A percentile compares a stretch with the other conserved stretches of the same genome.
Conservation (phyloP, 2,329 filamentous ascomycete genomes). For the Sordariomycetes sp. region DNA sequence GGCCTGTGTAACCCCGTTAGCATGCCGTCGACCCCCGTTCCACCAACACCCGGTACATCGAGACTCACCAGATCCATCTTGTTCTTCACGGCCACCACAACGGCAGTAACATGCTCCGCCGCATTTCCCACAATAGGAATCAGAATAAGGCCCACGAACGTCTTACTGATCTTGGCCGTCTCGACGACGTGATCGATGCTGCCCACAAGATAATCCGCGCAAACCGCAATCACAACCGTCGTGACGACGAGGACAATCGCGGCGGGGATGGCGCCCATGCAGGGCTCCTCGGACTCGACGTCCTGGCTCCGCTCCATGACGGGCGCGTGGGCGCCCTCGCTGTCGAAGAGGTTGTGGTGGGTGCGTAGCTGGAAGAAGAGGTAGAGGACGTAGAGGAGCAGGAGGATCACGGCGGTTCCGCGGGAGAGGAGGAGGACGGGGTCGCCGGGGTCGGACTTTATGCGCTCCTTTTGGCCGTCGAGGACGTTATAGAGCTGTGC, state of each 20-base stretch:
- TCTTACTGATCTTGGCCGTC: constrained; percentile 60
- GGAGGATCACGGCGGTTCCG: constrained; percentile 62
- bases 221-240: constrained; percentile 58
- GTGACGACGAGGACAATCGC: constrained; percentile 52
- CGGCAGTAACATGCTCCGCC: constrained; percentile 69
- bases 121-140: constrained; percentile 73
- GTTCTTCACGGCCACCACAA: constrained; percentile 65
- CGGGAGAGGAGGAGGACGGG: constrained; percentile 62
- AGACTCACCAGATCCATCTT: constrained; percentile 47
- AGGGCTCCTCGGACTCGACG: constrained; percentile 27
- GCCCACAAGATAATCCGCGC: constrained; percentile 65
- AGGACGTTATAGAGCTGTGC: constrained; percentile 52
- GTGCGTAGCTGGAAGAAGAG: constrained; percentile 67
- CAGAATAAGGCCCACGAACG: constrained; percentile 67
- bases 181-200: constrained; percentile 63
- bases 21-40: constrained; percentile 4
- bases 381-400: constrained; percentile 64
- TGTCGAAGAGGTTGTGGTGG: constrained; percentile 59
- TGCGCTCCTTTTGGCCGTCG: constrained; percentile 23
- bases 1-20: constrained; percentile 22
- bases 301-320: constrained; percentile 5
- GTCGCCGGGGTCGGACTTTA: constrained; percentile 35
- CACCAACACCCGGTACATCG: neutral
- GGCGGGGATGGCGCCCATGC: constrained; percentile 51
- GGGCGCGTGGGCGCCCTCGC: constrained; percentile 12